A percentile compares a stretch with the other conserved stretches of the same genome.
Evolutionary conservation across 2,329 filamentous ascomycete genomes (phyloP).

Genomic region (Pseudocercospora musae): DNA sequence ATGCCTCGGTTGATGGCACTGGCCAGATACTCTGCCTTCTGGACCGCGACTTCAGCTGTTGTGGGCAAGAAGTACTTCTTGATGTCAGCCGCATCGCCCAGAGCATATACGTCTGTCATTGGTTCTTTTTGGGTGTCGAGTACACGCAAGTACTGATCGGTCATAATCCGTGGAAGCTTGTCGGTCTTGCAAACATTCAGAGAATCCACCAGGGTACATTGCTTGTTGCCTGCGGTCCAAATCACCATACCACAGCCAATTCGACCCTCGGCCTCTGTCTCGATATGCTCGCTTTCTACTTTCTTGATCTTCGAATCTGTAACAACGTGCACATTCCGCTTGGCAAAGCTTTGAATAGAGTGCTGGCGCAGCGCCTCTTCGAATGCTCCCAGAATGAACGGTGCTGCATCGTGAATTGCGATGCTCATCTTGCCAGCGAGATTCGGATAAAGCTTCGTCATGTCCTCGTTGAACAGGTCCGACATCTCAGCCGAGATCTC

Average conservation of each 20-base stretch:
- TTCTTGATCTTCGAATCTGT: slow-evolving; percentile 39
- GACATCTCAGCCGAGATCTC: slow-evolving; percentile 45
- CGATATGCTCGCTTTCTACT: slow-evolving; percentile 35
- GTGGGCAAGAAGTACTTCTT: slow-evolving; percentile 37
- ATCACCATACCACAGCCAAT: slow-evolving; percentile 39
- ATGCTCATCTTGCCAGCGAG: slow-evolving; percentile 41
- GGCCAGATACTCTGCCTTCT: slow-evolving; percentile 39
- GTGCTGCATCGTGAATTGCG: slow-evolving; percentile 42
- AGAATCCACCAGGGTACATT: slow-evolving; percentile 34
- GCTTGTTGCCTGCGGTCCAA: slow-evolving; percentile 41
- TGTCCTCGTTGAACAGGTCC: slow-evolving; percentile 41
- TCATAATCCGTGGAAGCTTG: slow-evolving; percentile 37
- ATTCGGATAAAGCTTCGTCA: slow-evolving; percentile 41
- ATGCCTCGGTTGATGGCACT: slow-evolving; percentile 26
- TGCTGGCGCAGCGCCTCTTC: slow-evolving; percentile 44
- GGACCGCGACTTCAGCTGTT: slow-evolving; percentile 38
- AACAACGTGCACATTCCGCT: slow-evolving; percentile 39
- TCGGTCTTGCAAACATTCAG: slow-evolving; percentile 34
- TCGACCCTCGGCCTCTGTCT: slow-evolving; percentile 37
- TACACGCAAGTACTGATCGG: slow-evolving; percentile 35
- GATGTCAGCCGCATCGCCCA: slow-evolving; percentile 40
- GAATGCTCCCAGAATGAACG: slow-evolving; percentile 31
- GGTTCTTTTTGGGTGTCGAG: slow-evolving; percentile 28
- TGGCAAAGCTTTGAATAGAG: slow-evolving; percentile 38
- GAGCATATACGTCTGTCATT: slow-evolving; percentile 32